Base-by-base conservation (phyloP, 23 red algal genomes). In the Gracilaria gracilis region DNA sequence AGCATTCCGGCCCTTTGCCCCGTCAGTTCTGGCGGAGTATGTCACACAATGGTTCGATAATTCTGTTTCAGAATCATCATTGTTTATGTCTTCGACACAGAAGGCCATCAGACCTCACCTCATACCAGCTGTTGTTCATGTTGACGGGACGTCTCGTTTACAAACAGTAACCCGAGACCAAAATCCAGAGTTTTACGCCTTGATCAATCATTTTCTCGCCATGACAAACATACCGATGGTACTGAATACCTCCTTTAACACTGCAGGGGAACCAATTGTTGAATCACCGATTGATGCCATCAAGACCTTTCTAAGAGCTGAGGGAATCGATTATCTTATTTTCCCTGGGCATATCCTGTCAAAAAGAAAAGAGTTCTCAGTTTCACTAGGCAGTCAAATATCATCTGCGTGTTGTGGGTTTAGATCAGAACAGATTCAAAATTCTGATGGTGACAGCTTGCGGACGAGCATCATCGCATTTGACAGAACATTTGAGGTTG, bases 1-100 rank as follows among this genome's bases (percentile, higher is more conserved):
- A 35, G 32, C 91, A 17, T 98, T 98, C 77, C 79, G 96, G 17
- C 96, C 96, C 9, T 95, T 98, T 93, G 96, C 96, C 38, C 96
- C 96, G 25, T 53, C 91, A 4, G 77, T 94, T 2, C 61, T 94
- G 48, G 58, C 81, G 13, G 91, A 82, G 39, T 34, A 93, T 49
- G 87, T 49, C 5, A 38, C 27, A 29, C 55, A 84, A 61, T 85
- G 74, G 57, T 95, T 98, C 42, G 84, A 64, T 34, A 38, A 61
- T 31, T 57, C 44, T 62, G 28, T 11, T 58, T 35, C 49, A 19
- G 25, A 69, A 38, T 17, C 58, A 28, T 93, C 83, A 44, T 78
- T 81, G 15, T 97, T 75, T 62, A 95, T 95, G 93, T 84, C 83
- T 25, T n/a, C 90, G 40, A 95, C 93, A 67, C 65, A 31, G 61